These are phyloP conservation scores for Gracilariopsis chorda DNA, from an alignment of 23 red algal genomes.

Conservation along the genomic window DNA sequence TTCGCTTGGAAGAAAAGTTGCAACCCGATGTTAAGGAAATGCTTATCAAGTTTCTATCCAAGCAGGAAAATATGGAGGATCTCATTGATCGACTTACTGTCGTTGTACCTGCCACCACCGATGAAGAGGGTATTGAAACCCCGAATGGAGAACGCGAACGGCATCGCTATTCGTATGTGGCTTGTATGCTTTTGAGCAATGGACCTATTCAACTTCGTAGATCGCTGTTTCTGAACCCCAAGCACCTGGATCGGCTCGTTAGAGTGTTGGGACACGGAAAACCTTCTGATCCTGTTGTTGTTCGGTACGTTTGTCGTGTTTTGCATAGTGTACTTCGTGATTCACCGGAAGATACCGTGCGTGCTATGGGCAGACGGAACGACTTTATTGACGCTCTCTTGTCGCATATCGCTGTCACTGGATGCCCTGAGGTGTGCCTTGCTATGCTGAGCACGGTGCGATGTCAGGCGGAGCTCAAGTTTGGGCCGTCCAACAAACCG, in stretches of 20 bases:
- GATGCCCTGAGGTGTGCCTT: conserved; percentile 66
- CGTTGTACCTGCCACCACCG: conserved; percentile 24
- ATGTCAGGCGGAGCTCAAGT: conserved; percentile 81
- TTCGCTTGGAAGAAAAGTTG: conserved; percentile 56
- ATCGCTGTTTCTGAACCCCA: conserved; percentile 60
- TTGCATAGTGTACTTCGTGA: conserved; percentile 66
- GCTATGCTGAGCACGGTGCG: conserved; percentile 70
- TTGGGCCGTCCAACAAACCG: conserved; percentile 71
- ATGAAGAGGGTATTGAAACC: conserved; percentile 39
- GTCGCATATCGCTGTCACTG: conserved; percentile 57
- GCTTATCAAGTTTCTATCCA: conserved; percentile 58
- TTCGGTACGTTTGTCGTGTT: conserved; percentile 66
- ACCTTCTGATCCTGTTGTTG: conserved; percentile 59
- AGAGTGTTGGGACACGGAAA: conserved; percentile 44
- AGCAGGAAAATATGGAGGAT: conserved; percentile 45
- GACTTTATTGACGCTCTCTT: conserved; percentile 62
- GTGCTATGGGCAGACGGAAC: conserved; percentile 55
- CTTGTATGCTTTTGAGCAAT: conserved; percentile 64
- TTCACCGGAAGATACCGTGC: conserved; percentile 62
- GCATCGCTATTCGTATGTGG: conserved; percentile 70
- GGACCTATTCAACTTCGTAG: conserved; percentile 67
- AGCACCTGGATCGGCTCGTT: conserved; percentile 71
- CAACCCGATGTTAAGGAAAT: conserved; percentile 61
- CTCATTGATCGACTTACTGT: conserved; percentile 68
- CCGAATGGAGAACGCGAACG: conserved; percentile 47